A percentile compares a stretch with the other conserved stretches of the same genome.
phyloP scores from a whole-genome alignment of 2,329 filamentous ascomycete genomes.

The Ophiostoma piceae region DNA sequence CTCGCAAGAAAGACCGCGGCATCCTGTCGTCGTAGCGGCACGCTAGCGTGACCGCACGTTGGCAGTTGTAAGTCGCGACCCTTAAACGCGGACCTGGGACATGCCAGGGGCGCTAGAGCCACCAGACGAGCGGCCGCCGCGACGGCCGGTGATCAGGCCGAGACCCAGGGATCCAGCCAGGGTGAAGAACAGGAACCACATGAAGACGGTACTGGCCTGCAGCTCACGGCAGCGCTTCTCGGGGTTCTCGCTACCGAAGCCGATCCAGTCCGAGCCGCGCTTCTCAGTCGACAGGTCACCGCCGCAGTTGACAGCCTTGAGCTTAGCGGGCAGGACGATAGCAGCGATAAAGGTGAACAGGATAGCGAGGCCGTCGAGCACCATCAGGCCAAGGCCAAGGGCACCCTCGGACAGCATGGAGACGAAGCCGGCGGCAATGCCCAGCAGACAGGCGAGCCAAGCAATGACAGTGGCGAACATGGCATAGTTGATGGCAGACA shows the following conservation, averaged over 20 bases:
- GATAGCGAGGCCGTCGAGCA: conserved; percentile 53
- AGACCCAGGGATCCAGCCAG: conserved; percentile 56
- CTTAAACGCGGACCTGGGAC: conserved; percentile 46
- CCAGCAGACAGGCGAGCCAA: conserved; percentile 61
- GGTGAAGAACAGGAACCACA: conserved; percentile 69
- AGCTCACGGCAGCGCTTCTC: conserved; percentile 67
- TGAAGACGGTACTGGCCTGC: conserved; percentile 68
- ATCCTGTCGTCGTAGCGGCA: too few species aligned
- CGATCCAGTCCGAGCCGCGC: conserved; percentile 50
- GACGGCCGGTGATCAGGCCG: conserved; percentile 48
- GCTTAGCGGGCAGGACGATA: conserved; percentile 64
- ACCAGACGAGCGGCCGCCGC: conserved; percentile 41
- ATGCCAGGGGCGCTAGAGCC: conserved; percentile 45
- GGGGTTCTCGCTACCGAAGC: conserved; percentile 54
- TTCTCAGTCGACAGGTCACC: conserved; percentile 38
- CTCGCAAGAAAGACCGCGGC: neutral
- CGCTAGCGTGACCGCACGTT: neutral
- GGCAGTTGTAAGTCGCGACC: neutral
- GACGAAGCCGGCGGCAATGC: conserved; percentile 52
- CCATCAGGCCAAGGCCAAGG: conserved; percentile 49
- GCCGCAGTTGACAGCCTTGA: conserved; percentile 63
- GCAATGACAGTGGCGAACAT: conserved; percentile 65
- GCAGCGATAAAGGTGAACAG: conserved; percentile 67
- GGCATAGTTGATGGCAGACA: conserved; percentile 54
- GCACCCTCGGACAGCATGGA: conserved; percentile 39